Evolutionary conservation across 768 basidiomycete species (phyloP).

Genomic region (Termitomyces eurrhizus): DNA sequence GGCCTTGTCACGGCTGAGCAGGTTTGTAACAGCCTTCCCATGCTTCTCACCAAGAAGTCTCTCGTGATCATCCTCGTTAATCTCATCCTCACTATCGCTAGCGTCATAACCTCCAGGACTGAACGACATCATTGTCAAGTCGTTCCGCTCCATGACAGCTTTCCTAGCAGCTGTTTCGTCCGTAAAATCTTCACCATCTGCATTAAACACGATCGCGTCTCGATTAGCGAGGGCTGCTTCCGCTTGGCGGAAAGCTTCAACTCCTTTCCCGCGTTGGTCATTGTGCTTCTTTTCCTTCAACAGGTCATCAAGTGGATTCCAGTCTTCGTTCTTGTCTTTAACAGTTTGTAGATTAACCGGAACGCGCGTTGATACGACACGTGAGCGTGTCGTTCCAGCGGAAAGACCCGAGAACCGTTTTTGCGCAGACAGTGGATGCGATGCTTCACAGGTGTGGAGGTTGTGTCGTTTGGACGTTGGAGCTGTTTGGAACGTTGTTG

Average conservation of each 20-base stretch:
- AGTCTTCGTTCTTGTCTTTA: constrained; percentile 17
- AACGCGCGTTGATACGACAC: constrained; percentile 6
- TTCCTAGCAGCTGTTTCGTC: constrained; percentile 37
- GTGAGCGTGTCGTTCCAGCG: constrained; percentile 11
- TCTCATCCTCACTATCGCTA: constrained; percentile 18
- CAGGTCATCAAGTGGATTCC: constrained; percentile 51
- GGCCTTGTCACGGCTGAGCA: constrained; percentile 39
- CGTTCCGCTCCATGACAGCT: constrained; percentile 27
- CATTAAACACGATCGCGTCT: constrained; percentile 24
- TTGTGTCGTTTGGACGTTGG: constrained; percentile 3
- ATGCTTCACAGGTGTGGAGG: constrained; percentile 8
- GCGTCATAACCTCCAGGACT: constrained; percentile 16
- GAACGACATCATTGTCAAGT: constrained; percentile 15
- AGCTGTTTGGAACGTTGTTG: background rate
- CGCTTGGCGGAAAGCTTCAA: constrained; percentile 40
- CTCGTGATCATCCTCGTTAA: constrained; percentile 30
- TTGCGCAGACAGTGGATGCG: constrained; percentile 11
- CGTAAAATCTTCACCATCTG: constrained; percentile 32
- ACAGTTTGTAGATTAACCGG: constrained; percentile 6
- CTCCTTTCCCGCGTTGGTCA: constrained; percentile 36
- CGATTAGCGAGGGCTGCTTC: constrained; percentile 35
- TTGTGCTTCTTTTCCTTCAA: constrained; percentile 47
- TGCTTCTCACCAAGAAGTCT: constrained; percentile 36
- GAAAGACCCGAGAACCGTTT: constrained; percentile 3
- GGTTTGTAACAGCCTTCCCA: constrained; percentile 39